Evolutionary conservation across 805 yeast genomes (phyloP).

Genomic region (Lipomyces kockii): DNA sequence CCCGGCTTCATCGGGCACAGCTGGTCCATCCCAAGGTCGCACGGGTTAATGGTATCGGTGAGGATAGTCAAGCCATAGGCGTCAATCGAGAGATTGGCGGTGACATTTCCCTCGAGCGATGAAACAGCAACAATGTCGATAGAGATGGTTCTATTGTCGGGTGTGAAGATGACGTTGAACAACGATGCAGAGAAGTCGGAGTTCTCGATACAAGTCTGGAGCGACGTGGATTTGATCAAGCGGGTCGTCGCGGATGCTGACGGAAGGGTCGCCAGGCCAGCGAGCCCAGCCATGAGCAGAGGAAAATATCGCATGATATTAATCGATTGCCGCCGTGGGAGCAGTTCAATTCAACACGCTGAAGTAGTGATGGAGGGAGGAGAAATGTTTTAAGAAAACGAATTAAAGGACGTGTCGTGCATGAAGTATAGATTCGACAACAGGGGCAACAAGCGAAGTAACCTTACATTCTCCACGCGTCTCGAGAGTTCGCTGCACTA

Average conservation of each 20-base stretch:
- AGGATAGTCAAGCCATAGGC: conserved; percentile 80
- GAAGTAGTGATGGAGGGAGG: not conserved
- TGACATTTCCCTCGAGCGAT: conserved; percentile 71
- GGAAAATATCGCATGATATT: not conserved
- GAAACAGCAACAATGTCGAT: conserved; percentile 80
- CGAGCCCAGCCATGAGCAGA: not conserved
- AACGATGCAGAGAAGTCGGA: conserved; percentile 84
- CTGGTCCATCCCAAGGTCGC: conserved; percentile 59
- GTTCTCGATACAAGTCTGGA: conserved; percentile 88
- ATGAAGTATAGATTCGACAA: not conserved
- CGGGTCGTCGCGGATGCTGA: conserved; percentile 26
- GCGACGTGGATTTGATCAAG: conserved; percentile 50
- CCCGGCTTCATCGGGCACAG: conserved; percentile 89
- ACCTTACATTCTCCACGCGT: not conserved
- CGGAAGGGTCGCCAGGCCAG: not conserved
- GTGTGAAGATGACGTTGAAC: conserved; percentile 76
- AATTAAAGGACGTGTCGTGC: not conserved
- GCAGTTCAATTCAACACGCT: not conserved
- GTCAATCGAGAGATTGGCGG: conserved; percentile 66
- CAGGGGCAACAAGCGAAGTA: not conserved
- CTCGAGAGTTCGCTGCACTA: not conserved
- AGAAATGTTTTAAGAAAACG: not conserved
- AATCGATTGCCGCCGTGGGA: not conserved
- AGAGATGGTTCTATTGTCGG: conserved; percentile 62
- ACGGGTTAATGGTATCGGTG: conserved; percentile 61